These are phyloP conservation scores for Asterella californica DNA, from an alignment of 225 moss, liverwort and hornwort genomes.

Conservation along the genomic window DNA sequence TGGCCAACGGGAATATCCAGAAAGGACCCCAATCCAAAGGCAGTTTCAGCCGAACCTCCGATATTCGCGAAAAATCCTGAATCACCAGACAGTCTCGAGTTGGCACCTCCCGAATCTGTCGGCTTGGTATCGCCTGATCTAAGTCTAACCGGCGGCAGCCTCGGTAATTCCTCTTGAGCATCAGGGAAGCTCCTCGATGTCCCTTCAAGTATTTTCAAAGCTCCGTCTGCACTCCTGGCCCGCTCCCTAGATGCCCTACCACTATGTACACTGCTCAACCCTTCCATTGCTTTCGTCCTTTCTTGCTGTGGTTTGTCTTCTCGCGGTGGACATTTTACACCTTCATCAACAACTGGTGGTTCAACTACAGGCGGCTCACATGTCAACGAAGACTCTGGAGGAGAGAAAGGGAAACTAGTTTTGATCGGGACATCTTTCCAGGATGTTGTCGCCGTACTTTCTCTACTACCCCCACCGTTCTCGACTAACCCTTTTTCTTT, in stretches of 20 bases:
- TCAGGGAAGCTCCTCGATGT: slow-evolving; percentile 49
- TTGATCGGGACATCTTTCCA: slow-evolving; percentile 51
- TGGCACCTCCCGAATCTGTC: slow-evolving; percentile 47
- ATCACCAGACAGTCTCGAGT: slow-evolving; percentile 44
- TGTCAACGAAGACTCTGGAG: slow-evolving; percentile 24
- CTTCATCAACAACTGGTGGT: slow-evolving; percentile 10
- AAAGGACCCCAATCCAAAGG: slow-evolving; percentile 83
- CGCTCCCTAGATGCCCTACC: slow-evolving; percentile 34
- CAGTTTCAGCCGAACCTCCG: slow-evolving; percentile 42
- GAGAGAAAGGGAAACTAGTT: slow-evolving; percentile 35
- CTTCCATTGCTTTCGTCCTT: slow-evolving; percentile 25
- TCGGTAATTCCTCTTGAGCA: slow-evolving; percentile 73
- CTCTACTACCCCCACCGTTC: slow-evolving; percentile 16
- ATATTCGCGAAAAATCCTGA: slow-evolving; percentile 47
- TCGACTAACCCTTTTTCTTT: slow-evolving; percentile 32
- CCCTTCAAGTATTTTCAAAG: slow-evolving; percentile 43
- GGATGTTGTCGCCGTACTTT: slow-evolving; percentile 7
- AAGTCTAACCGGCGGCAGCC: slow-evolving; percentile 83
- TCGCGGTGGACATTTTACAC: slow-evolving; percentile 10
- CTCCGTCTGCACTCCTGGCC: slow-evolving; percentile 45
- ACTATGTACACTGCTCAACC: slow-evolving; percentile 15
- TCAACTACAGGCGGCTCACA: slow-evolving; percentile 12
- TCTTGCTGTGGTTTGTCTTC: slow-evolving; percentile 32
- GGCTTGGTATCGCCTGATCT: slow-evolving; percentile 72
- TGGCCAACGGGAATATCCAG: slow-evolving; percentile 94